Percentiles rank a stretch among this genome's conserved stretches.
These are phyloP conservation scores for Aspergillus fumigatiaffinis DNA, from an alignment of 2,329 filamentous ascomycete species.

Conservation along the genomic window DNA sequence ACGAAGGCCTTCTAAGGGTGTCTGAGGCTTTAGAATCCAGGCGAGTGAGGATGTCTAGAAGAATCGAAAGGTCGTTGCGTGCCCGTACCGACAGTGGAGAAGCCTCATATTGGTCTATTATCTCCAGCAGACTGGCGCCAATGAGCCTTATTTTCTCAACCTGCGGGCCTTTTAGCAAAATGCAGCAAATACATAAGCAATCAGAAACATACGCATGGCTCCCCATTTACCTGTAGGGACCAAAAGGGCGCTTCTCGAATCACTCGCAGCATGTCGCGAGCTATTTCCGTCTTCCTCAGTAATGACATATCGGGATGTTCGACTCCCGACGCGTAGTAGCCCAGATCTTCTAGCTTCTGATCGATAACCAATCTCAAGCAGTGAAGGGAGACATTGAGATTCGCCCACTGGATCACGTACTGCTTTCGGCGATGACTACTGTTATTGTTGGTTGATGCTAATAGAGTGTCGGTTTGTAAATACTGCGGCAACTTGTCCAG, in stretches of 20 bases:
- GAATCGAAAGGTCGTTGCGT: slow-evolving; percentile 36
- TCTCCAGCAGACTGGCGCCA: slow-evolving; percentile 15
- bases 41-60: slow-evolving; percentile 41
- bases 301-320: slow-evolving; percentile 13
- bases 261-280: slow-evolving; percentile 40
- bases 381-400: slow-evolving; percentile 33
- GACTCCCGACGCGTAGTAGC: slow-evolving; percentile 5
- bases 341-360: slow-evolving; percentile 21
- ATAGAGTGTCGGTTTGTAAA: slow-evolving; percentile 22
- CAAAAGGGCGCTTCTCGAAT: slow-evolving; percentile 43
- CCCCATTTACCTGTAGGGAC: slow-evolving; percentile 20
- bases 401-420: slow-evolving; percentile 39
- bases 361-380: slow-evolving; percentile 42
- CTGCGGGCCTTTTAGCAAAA: background rate
- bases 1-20: slow-evolving; percentile 25
- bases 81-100: slow-evolving; percentile 38
- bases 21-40: slow-evolving; percentile 45
- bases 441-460: slow-evolving; percentile 5
- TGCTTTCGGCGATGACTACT: slow-evolving; percentile 3
- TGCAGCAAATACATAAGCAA: background rate
- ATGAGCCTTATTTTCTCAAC: slow-evolving; percentile 17
- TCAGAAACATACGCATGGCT: slow-evolving; percentile 13
- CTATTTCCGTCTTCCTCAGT: slow-evolving; percentile 41
- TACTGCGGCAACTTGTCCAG: slow-evolving; percentile 38
- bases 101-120: slow-evolving; percentile 33